Evolutionary conservation across 2,329 filamentous ascomycete genomes (phyloP).

Genomic region (Chaetomium olivaceum): DNA sequence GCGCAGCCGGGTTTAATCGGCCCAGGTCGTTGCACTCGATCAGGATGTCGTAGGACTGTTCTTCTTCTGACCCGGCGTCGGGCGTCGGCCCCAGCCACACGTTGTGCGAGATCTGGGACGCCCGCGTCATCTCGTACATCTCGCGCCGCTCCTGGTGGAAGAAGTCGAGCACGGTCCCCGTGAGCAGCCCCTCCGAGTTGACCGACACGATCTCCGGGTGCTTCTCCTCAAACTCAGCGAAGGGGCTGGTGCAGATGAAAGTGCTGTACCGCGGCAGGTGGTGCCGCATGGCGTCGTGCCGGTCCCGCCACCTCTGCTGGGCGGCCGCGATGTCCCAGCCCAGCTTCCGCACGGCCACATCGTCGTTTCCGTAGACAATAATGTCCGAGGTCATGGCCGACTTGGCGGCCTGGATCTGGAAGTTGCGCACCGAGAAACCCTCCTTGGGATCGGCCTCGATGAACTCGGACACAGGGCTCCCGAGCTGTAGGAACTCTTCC

Average conservation of each 20-base stretch:
- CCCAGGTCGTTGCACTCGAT: conserved; percentile 89
- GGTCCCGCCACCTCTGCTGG: conserved; percentile 72
- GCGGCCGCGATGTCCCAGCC: conserved; percentile 70
- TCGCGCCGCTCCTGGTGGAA: conserved; percentile 84
- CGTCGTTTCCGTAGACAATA: conserved; percentile 81
- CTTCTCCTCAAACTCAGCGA: conserved; percentile 69
- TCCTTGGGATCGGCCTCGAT: conserved; percentile 81
- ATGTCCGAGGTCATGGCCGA: conserved; percentile 86
- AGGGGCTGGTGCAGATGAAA: conserved; percentile 69
- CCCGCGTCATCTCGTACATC: conserved; percentile 90
- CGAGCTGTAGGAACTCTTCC: conserved; percentile 69
- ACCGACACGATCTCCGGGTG: conserved; percentile 73
- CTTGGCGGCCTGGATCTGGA: conserved; percentile 93
- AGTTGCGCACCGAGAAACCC: conserved; percentile 94
- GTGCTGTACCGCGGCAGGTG: conserved; percentile 74
- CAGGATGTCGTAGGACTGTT: conserved; percentile 73
- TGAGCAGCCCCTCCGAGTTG: conserved; percentile 69
- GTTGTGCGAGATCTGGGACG: conserved; percentile 84
- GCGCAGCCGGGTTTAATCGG: conserved; percentile 66
- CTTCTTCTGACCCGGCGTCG: conserved; percentile 61
- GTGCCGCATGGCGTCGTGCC: conserved; percentile 57
- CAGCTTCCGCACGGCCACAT: conserved; percentile 61
- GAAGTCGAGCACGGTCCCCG: conserved; percentile 82
- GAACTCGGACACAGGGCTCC: conserved; percentile 59
- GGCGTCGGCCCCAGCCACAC: conserved; percentile 90